These are phyloP conservation scores for Cercospora sojina DNA, from an alignment of 2,329 filamentous ascomycete genomes.

Conservation along the genomic window DNA sequence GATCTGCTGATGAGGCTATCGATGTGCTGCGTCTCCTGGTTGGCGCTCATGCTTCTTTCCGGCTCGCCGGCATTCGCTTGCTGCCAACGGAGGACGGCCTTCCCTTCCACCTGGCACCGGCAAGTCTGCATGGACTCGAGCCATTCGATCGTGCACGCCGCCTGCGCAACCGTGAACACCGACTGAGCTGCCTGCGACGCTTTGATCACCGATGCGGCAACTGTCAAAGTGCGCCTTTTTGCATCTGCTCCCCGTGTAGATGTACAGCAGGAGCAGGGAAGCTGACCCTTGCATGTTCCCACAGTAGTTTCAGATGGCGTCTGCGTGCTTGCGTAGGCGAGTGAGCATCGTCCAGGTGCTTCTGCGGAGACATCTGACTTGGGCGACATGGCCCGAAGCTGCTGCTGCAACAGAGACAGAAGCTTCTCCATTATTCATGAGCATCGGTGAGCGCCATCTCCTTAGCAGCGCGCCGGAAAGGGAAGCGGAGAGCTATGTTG, in stretches of 20 bases:
- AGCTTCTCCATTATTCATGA: not conserved
- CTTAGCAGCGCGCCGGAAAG: not conserved
- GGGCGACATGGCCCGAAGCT: not conserved
- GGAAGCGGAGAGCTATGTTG: not conserved
- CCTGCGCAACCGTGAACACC: not conserved
- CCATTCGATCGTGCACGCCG: not conserved
- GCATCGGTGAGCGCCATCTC: not conserved
- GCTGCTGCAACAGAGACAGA: not conserved
- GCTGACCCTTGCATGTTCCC: constrained; percentile 2
- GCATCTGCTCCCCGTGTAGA: not conserved
- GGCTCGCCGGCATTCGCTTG: constrained; percentile 4
- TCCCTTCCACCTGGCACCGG: not conserved
- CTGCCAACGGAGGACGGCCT: not conserved
- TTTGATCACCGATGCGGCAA: constrained; percentile 1
- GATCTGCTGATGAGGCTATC: not conserved
- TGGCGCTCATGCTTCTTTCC: not conserved
- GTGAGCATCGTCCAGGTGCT: not conserved
- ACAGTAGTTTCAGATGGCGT: constrained; percentile 14
- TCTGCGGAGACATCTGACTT: constrained; percentile 4
- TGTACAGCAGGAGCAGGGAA: constrained; percentile 1
- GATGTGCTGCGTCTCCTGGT: not conserved
- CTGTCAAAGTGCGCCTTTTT: not conserved
- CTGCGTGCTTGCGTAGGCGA: constrained; percentile 3
- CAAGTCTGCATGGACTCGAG: not conserved
- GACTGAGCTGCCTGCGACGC: not conserved